phyloP scores from a whole-genome alignment of 352 stramenopile genomes.

The Thalassiosira mediterranea region DNA sequence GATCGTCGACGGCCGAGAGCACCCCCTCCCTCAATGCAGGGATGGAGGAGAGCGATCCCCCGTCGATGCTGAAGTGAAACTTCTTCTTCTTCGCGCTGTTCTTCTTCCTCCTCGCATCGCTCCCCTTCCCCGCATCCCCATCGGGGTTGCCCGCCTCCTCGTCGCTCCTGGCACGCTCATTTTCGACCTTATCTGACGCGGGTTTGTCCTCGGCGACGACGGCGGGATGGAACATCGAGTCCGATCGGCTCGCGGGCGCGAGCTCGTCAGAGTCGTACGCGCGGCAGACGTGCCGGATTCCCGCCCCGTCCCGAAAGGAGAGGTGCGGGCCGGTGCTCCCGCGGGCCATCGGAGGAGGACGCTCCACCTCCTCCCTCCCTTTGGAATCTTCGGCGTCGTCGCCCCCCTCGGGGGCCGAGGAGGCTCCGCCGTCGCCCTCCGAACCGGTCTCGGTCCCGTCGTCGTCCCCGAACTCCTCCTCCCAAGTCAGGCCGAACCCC shows the following conservation, averaged over 20 bases:
- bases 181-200: too few species aligned
- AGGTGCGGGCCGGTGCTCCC: conserved; percentile 47
- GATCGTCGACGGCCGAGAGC: conserved; percentile 16
- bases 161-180: neutral
- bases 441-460: conserved; percentile 3
- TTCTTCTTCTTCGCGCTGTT: neutral
- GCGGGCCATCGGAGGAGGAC: neutral
- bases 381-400: neutral
- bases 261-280: conserved; percentile 78
- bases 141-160: neutral
- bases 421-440: neutral
- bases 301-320: conserved; percentile 58
- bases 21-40: conserved; percentile 15
- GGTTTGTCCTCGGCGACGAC: conserved; percentile 22
- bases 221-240: conserved; percentile 71
- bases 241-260: conserved; percentile 49
- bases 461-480: conserved; percentile 9
- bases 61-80: neutral
- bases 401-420: neutral
- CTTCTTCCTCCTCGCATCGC: neutral
- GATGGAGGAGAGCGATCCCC: neutral
- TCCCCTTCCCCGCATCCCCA: neutral
- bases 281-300: conserved; percentile 66
- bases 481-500: conserved; percentile 27
- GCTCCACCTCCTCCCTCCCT: neutral